Evolutionary conservation across 495 filamentous ascomycete genomes (phyloP).

Genomic region (Annulohypoxylon moriforme): DNA sequence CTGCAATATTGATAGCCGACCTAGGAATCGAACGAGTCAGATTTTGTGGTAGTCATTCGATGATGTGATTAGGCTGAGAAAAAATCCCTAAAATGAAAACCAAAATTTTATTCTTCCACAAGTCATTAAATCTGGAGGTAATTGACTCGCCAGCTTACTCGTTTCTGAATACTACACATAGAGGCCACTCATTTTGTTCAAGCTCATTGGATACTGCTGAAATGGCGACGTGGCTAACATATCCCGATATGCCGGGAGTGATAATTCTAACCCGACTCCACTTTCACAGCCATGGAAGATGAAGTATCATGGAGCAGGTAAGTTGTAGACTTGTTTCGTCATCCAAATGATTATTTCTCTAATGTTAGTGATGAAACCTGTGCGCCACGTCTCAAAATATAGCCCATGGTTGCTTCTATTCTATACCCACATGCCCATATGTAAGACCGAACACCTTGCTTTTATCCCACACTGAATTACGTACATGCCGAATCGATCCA

Average conservation of each 20-base stretch:
- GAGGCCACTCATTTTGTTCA: neutral
- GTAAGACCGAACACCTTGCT: neutral
- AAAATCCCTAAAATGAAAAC: too few species aligned
- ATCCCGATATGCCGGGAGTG: neutral
- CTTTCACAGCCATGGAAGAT: neutral
- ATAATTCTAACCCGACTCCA: neutral
- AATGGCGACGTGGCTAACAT: neutral
- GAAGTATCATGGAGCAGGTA: neutral
- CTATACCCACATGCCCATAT: neutral
- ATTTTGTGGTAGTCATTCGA: too few species aligned
- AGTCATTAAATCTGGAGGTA: too few species aligned
- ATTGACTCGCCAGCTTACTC: too few species aligned
- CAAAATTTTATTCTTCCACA: too few species aligned
- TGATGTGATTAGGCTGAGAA: too few species aligned
- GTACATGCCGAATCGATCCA: neutral
- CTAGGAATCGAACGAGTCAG: too few species aligned
- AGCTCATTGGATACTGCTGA: neutral
- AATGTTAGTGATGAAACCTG: neutral
- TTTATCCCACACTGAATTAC: neutral
- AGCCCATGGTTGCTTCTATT: neutral
- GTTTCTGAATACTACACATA: too few species aligned
- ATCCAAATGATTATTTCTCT: conserved; percentile 2
- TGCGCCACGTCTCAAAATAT: neutral
- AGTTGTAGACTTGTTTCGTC: neutral
- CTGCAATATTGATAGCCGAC: too few species aligned